A percentile compares a stretch with the other conserved stretches of the same genome.
Evolutionary conservation across 257 asterid genomes (phyloP).

Genomic region (Solanum chiquidenum): DNA sequence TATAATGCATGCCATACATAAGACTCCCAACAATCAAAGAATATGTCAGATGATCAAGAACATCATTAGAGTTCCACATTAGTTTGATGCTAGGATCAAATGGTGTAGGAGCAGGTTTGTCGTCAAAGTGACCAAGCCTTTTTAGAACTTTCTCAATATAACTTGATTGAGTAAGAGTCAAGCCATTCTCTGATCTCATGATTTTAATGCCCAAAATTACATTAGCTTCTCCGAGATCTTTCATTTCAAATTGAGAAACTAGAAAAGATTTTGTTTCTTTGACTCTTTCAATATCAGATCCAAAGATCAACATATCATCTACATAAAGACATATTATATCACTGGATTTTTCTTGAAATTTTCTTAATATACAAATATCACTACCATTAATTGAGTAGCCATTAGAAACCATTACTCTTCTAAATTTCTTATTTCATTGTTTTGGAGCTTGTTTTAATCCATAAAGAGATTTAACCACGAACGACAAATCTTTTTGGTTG

Average conservation of each 20-base stretch:
- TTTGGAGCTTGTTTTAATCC: background rate
- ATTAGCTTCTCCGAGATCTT: background rate
- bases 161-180: background rate
- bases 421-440: too few relatives aligned
- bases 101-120: background rate
- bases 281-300: background rate
- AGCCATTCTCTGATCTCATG: background rate
- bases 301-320: background rate
- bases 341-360: background rate
- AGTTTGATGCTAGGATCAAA: background rate
- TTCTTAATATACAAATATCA: background rate
- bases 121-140: background rate
- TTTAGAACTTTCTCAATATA: background rate
- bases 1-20: background rate
- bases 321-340: background rate
- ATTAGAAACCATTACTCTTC: too few relatives aligned
- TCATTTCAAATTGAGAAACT: background rate
- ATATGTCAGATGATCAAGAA: background rate
- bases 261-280: too few relatives aligned
- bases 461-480: background rate
- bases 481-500: background rate
- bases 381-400: background rate
- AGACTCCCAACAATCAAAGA: background rate
- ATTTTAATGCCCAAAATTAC: background rate
- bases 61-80: background rate